Evolutionary conservation across 192 early-diverging fungal genomes (phyloP).

Genomic region (Coemansia sp.): DNA sequence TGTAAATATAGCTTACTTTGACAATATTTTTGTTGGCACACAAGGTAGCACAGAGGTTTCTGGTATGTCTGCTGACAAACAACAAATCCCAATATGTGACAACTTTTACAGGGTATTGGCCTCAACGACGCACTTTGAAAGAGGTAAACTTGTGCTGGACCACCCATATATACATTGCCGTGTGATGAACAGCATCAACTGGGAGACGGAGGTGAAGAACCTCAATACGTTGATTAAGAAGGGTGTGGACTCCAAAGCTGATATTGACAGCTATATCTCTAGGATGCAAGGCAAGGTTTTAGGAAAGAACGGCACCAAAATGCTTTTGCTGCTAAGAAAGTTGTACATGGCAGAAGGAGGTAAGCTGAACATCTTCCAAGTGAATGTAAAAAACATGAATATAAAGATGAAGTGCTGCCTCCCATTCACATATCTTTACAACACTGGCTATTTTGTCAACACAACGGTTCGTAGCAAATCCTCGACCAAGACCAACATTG

Average conservation of each 20-base stretch:
- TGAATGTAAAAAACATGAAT: constrained; percentile 3
- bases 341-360: not conserved
- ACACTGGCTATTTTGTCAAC: not conserved
- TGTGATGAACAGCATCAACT: not conserved
- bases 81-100: no score
- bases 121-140: not conserved
- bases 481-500: not conserved
- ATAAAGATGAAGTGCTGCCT: constrained; percentile 1
- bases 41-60: no score
- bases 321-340: constrained; percentile 1
- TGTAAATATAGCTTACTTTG: no score
- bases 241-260: not conserved
- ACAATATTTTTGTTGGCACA: no score
- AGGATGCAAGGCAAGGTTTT: not conserved
- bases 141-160: not conserved
- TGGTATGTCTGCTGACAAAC: no score
- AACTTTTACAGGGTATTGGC: not conserved
- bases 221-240: not conserved
- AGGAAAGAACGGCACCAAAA: not conserved
- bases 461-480: no score
- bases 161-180: constrained; percentile 1
- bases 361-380: not conserved
- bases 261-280: not conserved
- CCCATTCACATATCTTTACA: not conserved
- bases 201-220: not conserved